Conservation (phyloP, 176 grass and related monocot species). For the Phragmites australis region DNA sequence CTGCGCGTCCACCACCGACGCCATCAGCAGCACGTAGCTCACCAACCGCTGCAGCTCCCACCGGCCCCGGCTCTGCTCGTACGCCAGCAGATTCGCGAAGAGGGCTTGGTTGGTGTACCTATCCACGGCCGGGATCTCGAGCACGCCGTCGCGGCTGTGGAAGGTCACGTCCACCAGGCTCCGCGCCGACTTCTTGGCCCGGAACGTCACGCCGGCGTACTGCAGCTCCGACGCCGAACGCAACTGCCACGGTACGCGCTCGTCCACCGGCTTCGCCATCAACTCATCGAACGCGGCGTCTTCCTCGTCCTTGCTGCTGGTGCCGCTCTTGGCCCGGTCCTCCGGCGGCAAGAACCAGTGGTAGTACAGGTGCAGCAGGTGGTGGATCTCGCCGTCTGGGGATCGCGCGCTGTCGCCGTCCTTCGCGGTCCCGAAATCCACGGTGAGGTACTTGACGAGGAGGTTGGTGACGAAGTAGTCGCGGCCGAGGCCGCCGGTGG, state of each 20-base stretch:
- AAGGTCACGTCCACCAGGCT: constrained; percentile 53
- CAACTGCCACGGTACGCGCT: constrained; percentile 34
- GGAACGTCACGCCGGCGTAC: constrained; percentile 42
- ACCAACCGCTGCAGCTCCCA: constrained; percentile 48
- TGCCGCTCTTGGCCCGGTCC: not conserved
- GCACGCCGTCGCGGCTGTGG: not conserved
- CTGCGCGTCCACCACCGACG: constrained; percentile 8
- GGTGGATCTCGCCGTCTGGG: constrained; percentile 41
- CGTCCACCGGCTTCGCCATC: constrained; percentile 24
- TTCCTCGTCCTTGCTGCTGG: not conserved
- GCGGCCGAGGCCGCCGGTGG: constrained; percentile 25
- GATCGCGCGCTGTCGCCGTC: not conserved
- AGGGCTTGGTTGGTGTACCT: constrained; percentile 44
- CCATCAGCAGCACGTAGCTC: constrained; percentile 56
- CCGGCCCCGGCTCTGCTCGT: constrained; percentile 55
- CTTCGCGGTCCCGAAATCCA: constrained; percentile 13
- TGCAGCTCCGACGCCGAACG: constrained; percentile 43
- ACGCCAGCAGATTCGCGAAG: constrained; percentile 44
- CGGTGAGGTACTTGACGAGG: constrained; percentile 48
- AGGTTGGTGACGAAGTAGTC: constrained; percentile 26
- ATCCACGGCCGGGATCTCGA: constrained; percentile 52
- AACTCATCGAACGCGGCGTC: constrained; percentile 34
- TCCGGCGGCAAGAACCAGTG: constrained; percentile 62
- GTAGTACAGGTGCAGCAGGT: constrained; percentile 57
- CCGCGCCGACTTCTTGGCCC: constrained; percentile 32